Base-by-base conservation (phyloP, 441 rosid species). In the Breynia disticha region DNA sequence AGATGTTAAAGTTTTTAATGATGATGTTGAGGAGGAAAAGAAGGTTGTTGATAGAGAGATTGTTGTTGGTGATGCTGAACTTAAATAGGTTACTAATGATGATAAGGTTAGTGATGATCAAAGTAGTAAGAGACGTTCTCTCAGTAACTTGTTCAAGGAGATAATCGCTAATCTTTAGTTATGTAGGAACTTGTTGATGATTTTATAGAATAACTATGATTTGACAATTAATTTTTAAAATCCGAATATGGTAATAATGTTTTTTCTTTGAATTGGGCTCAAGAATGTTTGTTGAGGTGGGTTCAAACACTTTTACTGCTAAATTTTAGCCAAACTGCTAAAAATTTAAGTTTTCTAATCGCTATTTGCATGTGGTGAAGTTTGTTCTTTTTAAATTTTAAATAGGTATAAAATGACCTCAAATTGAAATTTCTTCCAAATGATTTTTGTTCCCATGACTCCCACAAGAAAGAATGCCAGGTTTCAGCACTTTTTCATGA, bases 71-170 rank as follows among this genome's bases (percentile, higher is more conserved):
- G 55, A 46, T 22, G 61, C n/a, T n/a, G n/a, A n/a, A 50, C 67
- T 67, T 5, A 73, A 70, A 67, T 80, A 67, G 22, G 71, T 66
- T 49, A 28, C 35, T 1, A 9, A 3, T 3, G 35, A 28, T 28
- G 35, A 28, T 9, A 28, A 50, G 45, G 61, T 11, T 46, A 66
- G 6, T 14, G 65, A 65, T 42, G 75, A 66, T 50, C 64, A 72
- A 28, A 62, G 64, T 20, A 50, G 10, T 55, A 74, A 72, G 46
- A 74, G 80, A 19, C 69, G 62, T 56, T 78, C 89, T 59, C 80
- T 82, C 17, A 78, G 82, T 67, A 67, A 63, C 67, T 71, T 85
- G 74, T 78, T 85, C 61, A 68, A 76, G 51, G 79, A 80, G 89
- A 80, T 75, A 70, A 35, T 28, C 8, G 8, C 8, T 28, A 28